Percentiles rank a stretch among this genome's conserved stretches.
These are phyloP conservation scores for Ceratobasidium theobromae DNA, from an alignment of 1,284 basidiomycete species.

Conservation along the genomic window DNA sequence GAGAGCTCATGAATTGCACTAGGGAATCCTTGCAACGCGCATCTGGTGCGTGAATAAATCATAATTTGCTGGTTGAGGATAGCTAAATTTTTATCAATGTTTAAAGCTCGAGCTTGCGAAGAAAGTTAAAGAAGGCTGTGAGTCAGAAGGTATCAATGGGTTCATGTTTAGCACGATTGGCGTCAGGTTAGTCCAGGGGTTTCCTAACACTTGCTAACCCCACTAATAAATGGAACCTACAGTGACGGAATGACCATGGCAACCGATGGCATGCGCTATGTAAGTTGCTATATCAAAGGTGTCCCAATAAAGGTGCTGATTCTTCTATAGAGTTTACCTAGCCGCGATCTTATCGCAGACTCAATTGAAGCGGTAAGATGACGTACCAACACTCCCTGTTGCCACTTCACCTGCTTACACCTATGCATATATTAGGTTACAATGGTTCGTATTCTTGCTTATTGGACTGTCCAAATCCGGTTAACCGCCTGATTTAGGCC, in stretches of 20 bases:
- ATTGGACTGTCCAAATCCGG: neutral
- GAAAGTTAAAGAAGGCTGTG: constrained; percentile 74
- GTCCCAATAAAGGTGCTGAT: neutral
- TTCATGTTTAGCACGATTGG: constrained; percentile 80
- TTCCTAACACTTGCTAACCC: neutral
- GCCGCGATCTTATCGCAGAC: constrained; percentile 88
- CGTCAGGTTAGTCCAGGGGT: constrained; percentile 55
- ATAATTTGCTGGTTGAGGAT: neutral
- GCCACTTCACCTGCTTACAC: neutral
- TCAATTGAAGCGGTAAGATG: constrained; percentile 77
- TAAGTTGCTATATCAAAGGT: constrained; percentile 1
- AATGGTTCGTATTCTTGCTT: constrained; percentile 52
- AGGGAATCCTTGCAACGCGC: constrained; percentile 82
- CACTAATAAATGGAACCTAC: neutral
- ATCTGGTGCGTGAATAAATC: constrained; percentile 55
- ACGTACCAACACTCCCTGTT: neutral
- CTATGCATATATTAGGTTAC: constrained; percentile 53
- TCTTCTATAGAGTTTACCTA: constrained; percentile 71
- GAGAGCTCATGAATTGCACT: neutral
- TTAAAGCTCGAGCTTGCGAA: constrained; percentile 70
- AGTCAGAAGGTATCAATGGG: constrained; percentile 72
- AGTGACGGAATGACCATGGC: constrained; percentile 85
- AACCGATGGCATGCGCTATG: constrained; percentile 62
- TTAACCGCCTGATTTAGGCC: constrained; percentile 50
- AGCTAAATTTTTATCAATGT: neutral